phyloP scores from a whole-genome alignment of 2,329 filamentous ascomycete species.

The Xylaria multiplex region DNA sequence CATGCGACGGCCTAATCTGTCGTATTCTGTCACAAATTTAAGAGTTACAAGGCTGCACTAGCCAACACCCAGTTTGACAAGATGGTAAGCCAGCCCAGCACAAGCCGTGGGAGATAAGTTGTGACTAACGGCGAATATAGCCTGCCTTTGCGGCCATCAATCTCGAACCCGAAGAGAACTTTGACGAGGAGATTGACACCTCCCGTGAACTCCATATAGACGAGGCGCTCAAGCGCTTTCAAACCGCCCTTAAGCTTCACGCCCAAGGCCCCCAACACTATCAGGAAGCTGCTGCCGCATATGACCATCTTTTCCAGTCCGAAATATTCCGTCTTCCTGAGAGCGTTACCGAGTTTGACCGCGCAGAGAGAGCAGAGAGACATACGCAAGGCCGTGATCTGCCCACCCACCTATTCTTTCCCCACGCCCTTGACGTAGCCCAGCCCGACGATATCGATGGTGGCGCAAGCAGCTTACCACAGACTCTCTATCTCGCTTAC shows the following conservation, averaged over 20 bases:
- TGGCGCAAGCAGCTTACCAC: slow-evolving; percentile 81
- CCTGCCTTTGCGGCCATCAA: slow-evolving; percentile 88
- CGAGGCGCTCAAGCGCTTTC: slow-evolving; percentile 94
- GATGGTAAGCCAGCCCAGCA: slow-evolving; percentile 30
- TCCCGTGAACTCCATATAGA: slow-evolving; percentile 94
- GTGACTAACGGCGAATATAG: slow-evolving; percentile 49
- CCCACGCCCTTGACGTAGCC: slow-evolving; percentile 63
- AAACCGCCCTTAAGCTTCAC: slow-evolving; percentile 89
- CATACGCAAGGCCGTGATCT: slow-evolving; percentile 61
- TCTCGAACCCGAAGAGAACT: slow-evolving; percentile 89
- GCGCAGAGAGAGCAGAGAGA: slow-evolving; percentile 70
- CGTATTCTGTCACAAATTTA: neutral
- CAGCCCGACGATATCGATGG: slow-evolving; percentile 75
- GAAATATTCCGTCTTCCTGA: slow-evolving; percentile 96
- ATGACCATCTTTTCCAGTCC: slow-evolving; percentile 84
- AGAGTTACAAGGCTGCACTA: slow-evolving; percentile 14
- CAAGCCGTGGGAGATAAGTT: neutral
- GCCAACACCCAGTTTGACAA: slow-evolving; percentile 19
- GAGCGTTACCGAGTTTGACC: slow-evolving; percentile 83
- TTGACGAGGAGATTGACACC: slow-evolving; percentile 92
- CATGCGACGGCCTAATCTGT: slow-evolving; percentile 32
- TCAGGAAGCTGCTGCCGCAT: slow-evolving; percentile 80
- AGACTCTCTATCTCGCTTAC: slow-evolving; percentile 91
- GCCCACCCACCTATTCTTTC: slow-evolving; percentile 59
- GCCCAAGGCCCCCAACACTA: slow-evolving; percentile 84